Evolutionary conservation across 768 basidiomycete species (phyloP), one percentile per base, ranked within the genome.

Genomic region (Tricholoma bakamatsutake): DNA sequence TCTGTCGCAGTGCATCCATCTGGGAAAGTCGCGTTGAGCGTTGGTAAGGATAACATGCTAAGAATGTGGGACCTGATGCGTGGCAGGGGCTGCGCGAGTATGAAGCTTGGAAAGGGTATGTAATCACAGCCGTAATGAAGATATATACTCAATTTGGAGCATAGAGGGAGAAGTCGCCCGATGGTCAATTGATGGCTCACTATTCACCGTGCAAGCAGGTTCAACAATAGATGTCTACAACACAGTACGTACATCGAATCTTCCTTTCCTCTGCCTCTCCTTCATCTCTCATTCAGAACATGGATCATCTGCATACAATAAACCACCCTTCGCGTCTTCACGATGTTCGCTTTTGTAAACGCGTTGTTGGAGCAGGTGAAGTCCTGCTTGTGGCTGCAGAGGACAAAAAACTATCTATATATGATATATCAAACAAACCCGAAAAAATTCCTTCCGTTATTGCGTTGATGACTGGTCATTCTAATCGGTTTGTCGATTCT

Each of bases 1-100:
- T 81, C 81, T 33, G 81, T 97, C 35, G 90, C 92, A 2, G 85
- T 98, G 2, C 97, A 99, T 65, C 96, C 93, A 0, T 88, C 90
- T 0, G 92, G 95, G 5, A 90, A 98, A 63, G 82, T 98, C 15
- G 95, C 88, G 0, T 70, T 99, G 39, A 93, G 87, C 58, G 93
- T 98, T 0, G 96, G 97, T 6, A 87, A 85, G 64, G 97, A 98
- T 64, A 79, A 81, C 60, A 91, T 90, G 3, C 61, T 98, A 56
- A 81, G 94, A 42, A 97, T 99, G 95, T 99, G 97, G 97, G 97
- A 99, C 76, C 75, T 99, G 49, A 95, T 98, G 91, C 77, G 95
- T 45, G 96, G 96, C 0, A 88, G 88, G 68, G 91, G 92, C 3
- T 83, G 83, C 10, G 93, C 92, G 6, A 93, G 93, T 68, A 88